These are phyloP conservation scores for Hymenoscyphus albidus DNA, from an alignment of 2,329 filamentous ascomycete species.

Conservation along the genomic window DNA sequence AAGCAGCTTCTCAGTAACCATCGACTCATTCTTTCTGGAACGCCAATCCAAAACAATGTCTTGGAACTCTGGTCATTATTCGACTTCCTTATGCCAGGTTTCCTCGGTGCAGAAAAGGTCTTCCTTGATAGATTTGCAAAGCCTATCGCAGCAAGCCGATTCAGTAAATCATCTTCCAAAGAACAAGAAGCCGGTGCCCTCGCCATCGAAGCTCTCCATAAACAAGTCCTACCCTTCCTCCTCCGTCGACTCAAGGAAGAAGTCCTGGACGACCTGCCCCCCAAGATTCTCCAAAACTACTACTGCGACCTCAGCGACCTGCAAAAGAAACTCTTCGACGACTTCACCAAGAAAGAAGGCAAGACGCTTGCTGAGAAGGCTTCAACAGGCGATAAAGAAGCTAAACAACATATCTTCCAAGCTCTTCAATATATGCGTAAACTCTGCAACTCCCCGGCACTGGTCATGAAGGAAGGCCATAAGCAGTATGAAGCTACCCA, in stretches of 20 bases:
- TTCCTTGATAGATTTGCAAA: slow-evolving; percentile 92
- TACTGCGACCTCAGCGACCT: slow-evolving; percentile 97
- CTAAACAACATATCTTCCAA: slow-evolving; percentile 98
- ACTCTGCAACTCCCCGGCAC: slow-evolving; percentile 92
- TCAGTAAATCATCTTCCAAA: slow-evolving; percentile 95
- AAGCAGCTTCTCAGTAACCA: slow-evolving; percentile 90
- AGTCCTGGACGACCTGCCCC: slow-evolving; percentile 90
- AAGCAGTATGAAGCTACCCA: slow-evolving; percentile 87
- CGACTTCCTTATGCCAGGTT: slow-evolving; percentile 98
- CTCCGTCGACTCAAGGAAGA: slow-evolving; percentile 96
- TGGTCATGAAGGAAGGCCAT: slow-evolving; percentile 93
- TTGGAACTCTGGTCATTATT: slow-evolving; percentile 96
- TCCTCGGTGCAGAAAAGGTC: slow-evolving; percentile 90
- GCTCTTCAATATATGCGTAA: slow-evolving; percentile 99
- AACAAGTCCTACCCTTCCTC: slow-evolving; percentile 95
- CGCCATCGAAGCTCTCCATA: slow-evolving; percentile 96
- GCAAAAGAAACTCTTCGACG: slow-evolving; percentile 91
- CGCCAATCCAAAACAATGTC: slow-evolving; percentile 97
- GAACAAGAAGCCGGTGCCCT: slow-evolving; percentile 96
- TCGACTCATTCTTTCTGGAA: slow-evolving; percentile 91
- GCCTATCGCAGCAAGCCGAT: slow-evolving; percentile 85
- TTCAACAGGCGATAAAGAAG: slow-evolving; percentile 79
- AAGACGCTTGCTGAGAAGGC: slow-evolving; percentile 84
- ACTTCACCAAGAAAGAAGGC: slow-evolving; percentile 91
- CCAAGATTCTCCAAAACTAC: slow-evolving; percentile 98